A percentile compares a stretch with the other conserved stretches of the same genome.
These are phyloP conservation scores for Pyricularia sp. DNA, from an alignment of 2,329 filamentous ascomycete species.

Conservation along the genomic window DNA sequence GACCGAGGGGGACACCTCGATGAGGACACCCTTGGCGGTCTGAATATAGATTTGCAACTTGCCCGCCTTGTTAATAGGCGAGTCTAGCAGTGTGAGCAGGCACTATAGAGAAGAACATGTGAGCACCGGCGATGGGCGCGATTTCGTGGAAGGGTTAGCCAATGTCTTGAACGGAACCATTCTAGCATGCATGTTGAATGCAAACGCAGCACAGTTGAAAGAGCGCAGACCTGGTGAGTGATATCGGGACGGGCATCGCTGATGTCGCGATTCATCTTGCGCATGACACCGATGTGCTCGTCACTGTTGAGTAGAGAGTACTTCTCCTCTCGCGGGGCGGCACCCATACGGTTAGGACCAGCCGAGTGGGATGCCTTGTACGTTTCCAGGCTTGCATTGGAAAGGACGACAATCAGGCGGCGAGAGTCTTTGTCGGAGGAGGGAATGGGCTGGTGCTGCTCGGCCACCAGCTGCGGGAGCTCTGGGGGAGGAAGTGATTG, in stretches of 20 bases:
- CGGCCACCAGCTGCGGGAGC: constrained; percentile 84
- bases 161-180: not conserved
- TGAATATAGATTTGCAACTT: constrained; percentile 98
- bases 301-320: constrained; percentile 97
- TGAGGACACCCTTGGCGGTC: constrained; percentile 92
- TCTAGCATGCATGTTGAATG: constrained; percentile 36
- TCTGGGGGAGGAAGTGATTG: constrained; percentile 90
- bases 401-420: constrained; percentile 88
- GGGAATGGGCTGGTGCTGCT: constrained; percentile 80
- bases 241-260: constrained; percentile 97
- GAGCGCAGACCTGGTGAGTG: constrained; percentile 72
- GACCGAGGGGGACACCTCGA: constrained; percentile 96
- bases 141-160: not conserved
- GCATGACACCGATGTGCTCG: constrained; percentile 97
- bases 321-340: constrained; percentile 72
- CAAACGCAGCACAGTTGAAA: constrained; percentile 15
- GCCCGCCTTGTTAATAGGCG: constrained; percentile 96
- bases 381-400: constrained; percentile 94
- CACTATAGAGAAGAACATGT: constrained; percentile 51
- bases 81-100: constrained; percentile 91
- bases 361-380: constrained; percentile 77
- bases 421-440: constrained; percentile 82
- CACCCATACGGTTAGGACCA: constrained; percentile 50
- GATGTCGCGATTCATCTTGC: constrained; percentile 98
- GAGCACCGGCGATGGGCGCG: constrained; percentile 7